Conservation (phyloP, 495 filamentous ascomycete genomes). For the Podospora fimiseda region DNA sequence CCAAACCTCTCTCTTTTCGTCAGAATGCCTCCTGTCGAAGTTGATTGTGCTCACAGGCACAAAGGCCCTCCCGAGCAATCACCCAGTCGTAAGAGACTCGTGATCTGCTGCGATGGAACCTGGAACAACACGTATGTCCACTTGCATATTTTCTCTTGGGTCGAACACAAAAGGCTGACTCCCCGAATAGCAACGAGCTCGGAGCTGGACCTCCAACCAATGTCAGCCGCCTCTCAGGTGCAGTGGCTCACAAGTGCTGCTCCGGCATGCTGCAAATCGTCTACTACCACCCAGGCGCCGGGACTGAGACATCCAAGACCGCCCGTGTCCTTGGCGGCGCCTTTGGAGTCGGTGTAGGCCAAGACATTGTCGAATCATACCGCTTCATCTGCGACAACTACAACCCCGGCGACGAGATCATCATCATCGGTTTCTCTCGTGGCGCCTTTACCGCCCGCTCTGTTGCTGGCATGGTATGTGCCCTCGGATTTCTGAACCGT, state of each 20-base stretch:
- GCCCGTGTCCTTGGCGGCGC: constrained; percentile 4
- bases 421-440: constrained; percentile 60
- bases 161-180: no score
- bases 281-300: constrained; percentile 18
- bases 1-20: no score
- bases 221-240: constrained; percentile 8
- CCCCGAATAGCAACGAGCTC: not conserved
- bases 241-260: not conserved
- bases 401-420: constrained; percentile 53
- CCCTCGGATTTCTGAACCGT: constrained; percentile 51
- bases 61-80: not conserved
- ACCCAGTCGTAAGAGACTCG: constrained; percentile 8
- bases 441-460: constrained; percentile 60
- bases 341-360: not conserved
- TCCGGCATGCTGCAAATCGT: constrained; percentile 8
- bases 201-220: constrained; percentile 5
- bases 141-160: not conserved
- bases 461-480: constrained; percentile 50
- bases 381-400: constrained; percentile 55
- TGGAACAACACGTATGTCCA: constrained; percentile 10
- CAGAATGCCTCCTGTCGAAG: not conserved
- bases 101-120: constrained; percentile 21
- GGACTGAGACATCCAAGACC: constrained; percentile 11
- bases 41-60: not conserved
- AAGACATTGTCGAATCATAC: constrained; percentile 52